Base-by-base conservation (phyloP, 441 rosid species). In the Pelargonium cotyledonis region DNA sequence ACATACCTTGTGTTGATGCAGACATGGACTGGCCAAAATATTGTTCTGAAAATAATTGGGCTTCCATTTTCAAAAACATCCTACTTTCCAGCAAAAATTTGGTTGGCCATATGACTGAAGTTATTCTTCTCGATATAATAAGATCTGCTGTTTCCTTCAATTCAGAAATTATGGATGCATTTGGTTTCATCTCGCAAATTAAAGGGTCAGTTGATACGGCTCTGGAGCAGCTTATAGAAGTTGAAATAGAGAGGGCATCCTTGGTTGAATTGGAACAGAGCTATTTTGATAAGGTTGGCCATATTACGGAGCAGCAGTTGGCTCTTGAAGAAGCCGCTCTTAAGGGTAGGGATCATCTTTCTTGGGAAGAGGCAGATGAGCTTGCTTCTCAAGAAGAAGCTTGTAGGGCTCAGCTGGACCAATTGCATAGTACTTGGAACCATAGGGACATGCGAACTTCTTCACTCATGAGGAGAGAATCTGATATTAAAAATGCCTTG, bases 341-440 rank as follows among this genome's bases (percentile, higher is more conserved):
- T 74, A 89, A 88, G 85, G 86, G 96, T 66, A 85, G 98, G 84
- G 98, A 95, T 83, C 88, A 90, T 82, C 89, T 90, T 58, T 95
- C 97, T 21, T 95, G 99, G 98, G 99, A 95, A 84, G 99, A 95
- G 81, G 99, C 97, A 65, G 99, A 95, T 82, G 98, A 95, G 84
- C 90, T 95, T 70, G 92, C 92, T 74, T 88, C 99, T 67, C 99
- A 95, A 79, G 99, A 92, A 86, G 99, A 95, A 85, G 89, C 96
- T 78, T 95, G 95, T 79, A 85, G 89, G 83, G 90, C 85, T 64
- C 96, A 87, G 84, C 85, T 95, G 78, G 95, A 88, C 76, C 87
- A 85, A 71, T 96, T 95, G 72, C 91, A 90, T 76, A 92, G 82
- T 77, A 77, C 91, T 70, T 91, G 99, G 99, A 89, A 86, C 77